Percentiles rank a stretch among this genome's conserved stretches.
phyloP scores from a whole-genome alignment of 2,329 filamentous ascomycete genomes.

The Fusarium paranaense region DNA sequence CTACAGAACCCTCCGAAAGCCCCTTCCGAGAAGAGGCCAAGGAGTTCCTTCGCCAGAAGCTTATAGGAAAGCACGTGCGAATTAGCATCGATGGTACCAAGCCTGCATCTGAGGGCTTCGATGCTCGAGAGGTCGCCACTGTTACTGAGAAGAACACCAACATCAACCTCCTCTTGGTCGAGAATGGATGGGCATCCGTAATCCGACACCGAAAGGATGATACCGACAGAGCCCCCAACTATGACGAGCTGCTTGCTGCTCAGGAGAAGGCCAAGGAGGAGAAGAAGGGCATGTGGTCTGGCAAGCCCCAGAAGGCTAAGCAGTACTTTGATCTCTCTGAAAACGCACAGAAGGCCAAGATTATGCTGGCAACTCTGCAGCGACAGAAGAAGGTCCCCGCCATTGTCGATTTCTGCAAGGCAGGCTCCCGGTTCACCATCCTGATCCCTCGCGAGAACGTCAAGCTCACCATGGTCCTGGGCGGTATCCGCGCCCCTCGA shows the following conservation, averaged over 20 bases:
- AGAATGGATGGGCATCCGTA: slow-evolving; percentile 92
- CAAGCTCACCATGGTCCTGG: slow-evolving; percentile 94
- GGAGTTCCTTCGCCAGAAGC: slow-evolving; percentile 91
- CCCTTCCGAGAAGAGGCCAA: slow-evolving; percentile 95
- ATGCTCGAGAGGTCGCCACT: slow-evolving; percentile 94
- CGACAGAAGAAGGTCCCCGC: slow-evolving; percentile 93
- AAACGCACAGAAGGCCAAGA: slow-evolving; percentile 92
- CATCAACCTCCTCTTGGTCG: slow-evolving; percentile 84
- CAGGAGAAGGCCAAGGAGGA: slow-evolving; percentile 87
- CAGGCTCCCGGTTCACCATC: slow-evolving; percentile 93
- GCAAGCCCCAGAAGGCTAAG: slow-evolving; percentile 86
- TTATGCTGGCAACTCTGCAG: slow-evolving; percentile 87
- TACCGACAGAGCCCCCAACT: slow-evolving; percentile 91
- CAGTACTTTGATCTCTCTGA: slow-evolving; percentile 92
- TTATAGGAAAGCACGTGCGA: slow-evolving; percentile 96
- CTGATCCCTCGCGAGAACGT: slow-evolving; percentile 92
- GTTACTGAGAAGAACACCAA: slow-evolving; percentile 88
- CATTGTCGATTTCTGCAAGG: slow-evolving; percentile 96
- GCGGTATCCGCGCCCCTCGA: slow-evolving; percentile 89
- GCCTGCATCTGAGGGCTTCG: slow-evolving; percentile 88
- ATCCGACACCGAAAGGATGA: slow-evolving; percentile 96
- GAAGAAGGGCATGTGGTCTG: slow-evolving; percentile 94
- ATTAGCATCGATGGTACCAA: slow-evolving; percentile 91
- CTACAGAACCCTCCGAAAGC: slow-evolving; percentile 85
- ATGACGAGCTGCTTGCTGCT: slow-evolving; percentile 86